Base-by-base conservation (phyloP, 2,329 filamentous ascomycete species). In the Sporothrix pallida region DNA sequence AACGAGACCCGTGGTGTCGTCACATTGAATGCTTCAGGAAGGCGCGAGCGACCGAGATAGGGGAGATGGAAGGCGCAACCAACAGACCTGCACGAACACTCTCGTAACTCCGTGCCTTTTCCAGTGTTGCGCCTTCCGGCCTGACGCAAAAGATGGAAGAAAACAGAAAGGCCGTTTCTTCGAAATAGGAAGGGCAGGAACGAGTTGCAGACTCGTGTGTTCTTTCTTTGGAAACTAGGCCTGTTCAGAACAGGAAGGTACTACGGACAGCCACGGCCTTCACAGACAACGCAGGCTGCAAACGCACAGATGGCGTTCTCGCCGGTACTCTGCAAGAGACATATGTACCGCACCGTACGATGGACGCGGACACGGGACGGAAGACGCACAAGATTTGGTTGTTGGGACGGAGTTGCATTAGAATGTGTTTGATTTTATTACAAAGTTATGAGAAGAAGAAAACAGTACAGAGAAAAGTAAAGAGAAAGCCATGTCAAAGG, bases 381-480 rank as follows among this genome's bases (percentile, higher is more conserved):
- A 15, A 26, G 10, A 12, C 62, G 26, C 9, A 48, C 2, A 3
- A 17, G 15, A 17, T 48, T 37, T 42, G 20, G 10, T 44, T 48
- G 62, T 48, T 48, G 62, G 42, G n/a, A 65, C 23, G 23, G 60
- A 20, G 60, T 13, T 46, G 37, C 26, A 37, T 60, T 3, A 37
- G 17, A 37, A 56, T 9, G 12, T 5, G 20, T 48, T 65, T 46
- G 58, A 70, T 70, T 65, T 46, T 70, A 70, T 70, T 56, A 70
- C 52, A 48, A 46, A 23, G 17, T 5, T 48, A 60, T 15, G 7
- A 62, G n/a, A n/a, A 26, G 48, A 58, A 58, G 23, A 37, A 37
- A 37, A 37, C 31, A 37, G 31, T 37, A 37, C 31, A 52, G 7
- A 15, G 44, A 58, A 23, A 23, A 65, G 7, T 9, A 42, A 65